Evolutionary conservation across 352 stramenopile species (phyloP), one percentile per base, ranked within the genome.

Genomic region (Discostella stelligera): DNA sequence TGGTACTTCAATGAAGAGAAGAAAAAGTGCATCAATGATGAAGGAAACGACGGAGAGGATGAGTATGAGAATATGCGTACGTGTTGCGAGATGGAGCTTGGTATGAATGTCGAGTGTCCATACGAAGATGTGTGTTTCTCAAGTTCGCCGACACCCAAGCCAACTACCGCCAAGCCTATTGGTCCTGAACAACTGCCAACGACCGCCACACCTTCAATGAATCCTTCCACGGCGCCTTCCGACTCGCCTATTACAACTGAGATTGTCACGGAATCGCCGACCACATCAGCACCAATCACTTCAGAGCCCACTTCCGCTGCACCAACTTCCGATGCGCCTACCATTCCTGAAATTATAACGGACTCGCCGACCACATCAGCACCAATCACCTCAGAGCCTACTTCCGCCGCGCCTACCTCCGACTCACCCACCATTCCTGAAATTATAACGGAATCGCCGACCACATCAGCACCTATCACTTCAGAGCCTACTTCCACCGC

Each of bases 1-100:
- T 58, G 50, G 50, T 58, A 58, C 50, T 60, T 41, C n/a, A 60
- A 60, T 60, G 52, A 41, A 58, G 37, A 44, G 37, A 44, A 44
- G 11, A 18, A 20, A 8, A 41, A 60, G 52, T 60, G 52, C 23
- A 14, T 21, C 2, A 60, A 60, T 41, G 52, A 60, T 25, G 50
- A 18, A 30, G 50, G 3, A 14, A 58, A 58, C 25, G 14, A 44
- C 11, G 25, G 20, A 30, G 13, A 32, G 50, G 50, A 23, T 9
- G 18, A 32, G 50, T 58, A 32, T 27, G 18, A 58, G 11, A 25
- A 58, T 27, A 58, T 30, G 50, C 50, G 13, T 9, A 4, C 20
- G 9, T 58, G 50, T 58, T 58, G 50, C 8, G 50, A 58, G n/a
- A 30, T 10, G 11, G 25, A 58, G 18, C 7, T 58, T 58, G 50